Evolutionary conservation across 257 asterid species (phyloP).

Genomic region (Solanum ossicruentum): DNA sequence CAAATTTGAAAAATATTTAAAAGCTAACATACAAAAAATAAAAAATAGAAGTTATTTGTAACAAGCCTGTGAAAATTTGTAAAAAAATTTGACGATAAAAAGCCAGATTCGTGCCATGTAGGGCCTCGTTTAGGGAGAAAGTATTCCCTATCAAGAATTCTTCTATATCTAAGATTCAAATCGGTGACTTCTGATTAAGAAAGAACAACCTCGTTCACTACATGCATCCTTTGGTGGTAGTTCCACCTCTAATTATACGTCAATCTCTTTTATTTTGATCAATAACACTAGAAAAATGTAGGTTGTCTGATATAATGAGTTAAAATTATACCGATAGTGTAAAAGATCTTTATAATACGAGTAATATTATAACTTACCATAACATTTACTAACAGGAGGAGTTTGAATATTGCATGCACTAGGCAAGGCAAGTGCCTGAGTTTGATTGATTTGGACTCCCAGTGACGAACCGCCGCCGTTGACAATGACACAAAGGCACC

Average conservation of each 20-base stretch:
- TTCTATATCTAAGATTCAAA: no score
- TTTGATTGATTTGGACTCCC: conserved; percentile 39
- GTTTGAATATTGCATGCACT: conserved; percentile 38
- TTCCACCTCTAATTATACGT: neutral
- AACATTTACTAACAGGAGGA: conserved; percentile 47
- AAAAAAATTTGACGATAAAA: no score
- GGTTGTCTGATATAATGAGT: neutral
- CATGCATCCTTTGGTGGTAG: no score
- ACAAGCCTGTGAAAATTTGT: neutral
- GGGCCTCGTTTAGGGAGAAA: no score
- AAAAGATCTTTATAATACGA: neutral
- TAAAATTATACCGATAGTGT: neutral
- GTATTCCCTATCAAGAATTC: no score
- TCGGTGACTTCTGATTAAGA: no score
- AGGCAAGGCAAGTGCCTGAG: conserved; percentile 53
- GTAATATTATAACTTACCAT: conserved; percentile 23
- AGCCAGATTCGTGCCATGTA: no score
- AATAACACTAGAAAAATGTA: neutral
- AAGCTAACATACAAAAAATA: neutral
- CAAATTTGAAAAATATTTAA: neutral
- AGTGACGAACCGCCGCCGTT: conserved; percentile 33
- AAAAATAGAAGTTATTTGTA: neutral
- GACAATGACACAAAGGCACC: conserved; percentile 50
- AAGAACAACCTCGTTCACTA: no score
- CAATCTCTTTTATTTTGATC: neutral